phyloP scores from a whole-genome alignment of 2,329 filamentous ascomycete genomes.

The Ascochyta clinopodiicola region DNA sequence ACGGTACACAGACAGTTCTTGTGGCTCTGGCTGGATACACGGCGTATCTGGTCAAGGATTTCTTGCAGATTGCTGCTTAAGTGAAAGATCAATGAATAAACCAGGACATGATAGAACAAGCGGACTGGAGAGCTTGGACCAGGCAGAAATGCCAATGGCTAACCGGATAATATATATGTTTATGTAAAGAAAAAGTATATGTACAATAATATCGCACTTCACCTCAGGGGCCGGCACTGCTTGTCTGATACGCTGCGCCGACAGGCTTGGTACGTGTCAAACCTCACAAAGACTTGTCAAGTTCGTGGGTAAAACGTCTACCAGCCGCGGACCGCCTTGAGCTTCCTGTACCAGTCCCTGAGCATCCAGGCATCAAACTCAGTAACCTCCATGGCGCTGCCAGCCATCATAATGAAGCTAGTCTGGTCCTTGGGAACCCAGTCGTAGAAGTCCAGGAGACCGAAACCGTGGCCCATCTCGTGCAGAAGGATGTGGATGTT shows the following conservation, averaged over 20 bases:
- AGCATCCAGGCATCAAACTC: constrained; percentile 60
- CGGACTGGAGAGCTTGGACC: background rate
- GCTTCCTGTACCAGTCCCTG: constrained; percentile 54
- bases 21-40: constrained; percentile 38
- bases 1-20: constrained; percentile 41
- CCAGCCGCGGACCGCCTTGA: constrained; percentile 30
- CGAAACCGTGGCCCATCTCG: constrained; percentile 54
- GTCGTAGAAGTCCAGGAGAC: constrained; percentile 52
- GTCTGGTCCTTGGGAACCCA: constrained; percentile 53
- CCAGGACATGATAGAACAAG: background rate
- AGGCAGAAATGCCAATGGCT: background rate
- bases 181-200: constrained; percentile 4
- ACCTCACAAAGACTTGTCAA: background rate
- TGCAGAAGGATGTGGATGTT: constrained; percentile 56
- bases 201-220: constrained; percentile 1
- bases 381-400: constrained; percentile 51
- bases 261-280: background rate
- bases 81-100: background rate
- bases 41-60: constrained; percentile 42
- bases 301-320: background rate
- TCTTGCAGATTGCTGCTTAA: constrained; percentile 28
- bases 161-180: background rate
- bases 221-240: background rate
- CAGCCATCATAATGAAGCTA: constrained; percentile 57
- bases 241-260: constrained; percentile 2